phyloP scores from a whole-genome alignment of 306 rosid genomes.

The Oemleria cerasiformis region DNA sequence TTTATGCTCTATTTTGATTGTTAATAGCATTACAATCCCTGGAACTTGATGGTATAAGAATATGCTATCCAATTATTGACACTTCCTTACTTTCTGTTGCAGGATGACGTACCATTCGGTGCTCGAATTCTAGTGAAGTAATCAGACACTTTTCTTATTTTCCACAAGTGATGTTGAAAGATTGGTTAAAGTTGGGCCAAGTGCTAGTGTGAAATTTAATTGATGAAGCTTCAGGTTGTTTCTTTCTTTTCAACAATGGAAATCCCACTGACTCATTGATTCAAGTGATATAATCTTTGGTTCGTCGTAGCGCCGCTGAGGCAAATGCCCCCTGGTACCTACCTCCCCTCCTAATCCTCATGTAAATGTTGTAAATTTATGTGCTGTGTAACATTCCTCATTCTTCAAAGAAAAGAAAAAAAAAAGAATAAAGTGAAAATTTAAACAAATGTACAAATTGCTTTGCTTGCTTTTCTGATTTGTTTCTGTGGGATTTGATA shows the following conservation, averaged over 20 bases:
- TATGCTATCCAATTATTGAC: neutral
- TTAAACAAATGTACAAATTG: constrained; percentile 10
- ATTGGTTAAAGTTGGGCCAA: constrained; percentile 30
- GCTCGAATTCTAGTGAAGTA: constrained; percentile 11
- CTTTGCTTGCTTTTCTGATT: neutral
- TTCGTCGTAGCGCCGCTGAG: constrained; percentile 36
- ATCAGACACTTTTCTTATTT: constrained; percentile 28
- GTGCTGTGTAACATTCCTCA: constrained; percentile 53
- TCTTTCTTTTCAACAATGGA: constrained; percentile 40
- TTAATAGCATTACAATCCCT: neutral
- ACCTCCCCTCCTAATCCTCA: constrained; percentile 32
- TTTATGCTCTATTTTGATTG: neutral
- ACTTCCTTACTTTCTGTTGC: constrained; percentile 20
- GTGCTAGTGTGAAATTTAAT: constrained; percentile 32
- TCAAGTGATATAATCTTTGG: constrained; percentile 48
- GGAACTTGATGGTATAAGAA: neutral
- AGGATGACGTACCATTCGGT: constrained; percentile 45
- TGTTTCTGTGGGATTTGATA: neutral
- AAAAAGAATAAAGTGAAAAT: constrained; percentile 31
- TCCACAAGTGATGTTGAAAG: constrained; percentile 34
- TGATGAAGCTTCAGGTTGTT: constrained; percentile 45
- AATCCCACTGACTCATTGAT: constrained; percentile 66
- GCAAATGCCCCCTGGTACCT: constrained; percentile 36
- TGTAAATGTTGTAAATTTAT: constrained; percentile 82
- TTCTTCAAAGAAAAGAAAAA: constrained; percentile 40